Conservation (phyloP, 2,329 filamentous ascomycete genomes). For the Coniochaeta sp. region DNA sequence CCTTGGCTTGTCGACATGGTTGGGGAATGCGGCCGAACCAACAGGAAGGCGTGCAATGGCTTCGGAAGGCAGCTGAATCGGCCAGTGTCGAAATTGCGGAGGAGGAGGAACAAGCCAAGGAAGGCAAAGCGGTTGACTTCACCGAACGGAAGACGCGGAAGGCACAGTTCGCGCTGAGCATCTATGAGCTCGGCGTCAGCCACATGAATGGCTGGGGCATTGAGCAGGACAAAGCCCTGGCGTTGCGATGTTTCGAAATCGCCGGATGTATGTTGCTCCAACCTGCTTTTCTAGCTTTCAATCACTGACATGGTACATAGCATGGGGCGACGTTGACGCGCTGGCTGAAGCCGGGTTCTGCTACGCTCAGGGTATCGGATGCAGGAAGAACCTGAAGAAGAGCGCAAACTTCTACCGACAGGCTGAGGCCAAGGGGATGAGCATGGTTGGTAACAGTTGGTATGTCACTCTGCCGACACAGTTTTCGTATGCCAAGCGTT, state of each 20-base stretch:
- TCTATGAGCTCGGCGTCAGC: slow-evolving; percentile 93
- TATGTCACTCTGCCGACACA: slow-evolving; percentile 41
- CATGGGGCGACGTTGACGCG: slow-evolving; percentile 92
- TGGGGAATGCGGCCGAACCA: slow-evolving; percentile 97
- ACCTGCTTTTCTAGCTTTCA: background rate
- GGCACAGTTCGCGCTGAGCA: slow-evolving; percentile 88
- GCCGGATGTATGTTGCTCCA: slow-evolving; percentile 63
- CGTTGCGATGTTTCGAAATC: slow-evolving; percentile 91
- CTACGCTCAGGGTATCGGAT: slow-evolving; percentile 87
- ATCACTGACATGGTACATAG: slow-evolving; percentile 28
- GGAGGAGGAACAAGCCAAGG: slow-evolving; percentile 61
- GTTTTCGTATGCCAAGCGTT: background rate
- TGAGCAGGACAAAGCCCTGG: slow-evolving; percentile 81
- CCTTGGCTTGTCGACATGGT: slow-evolving; percentile 87
- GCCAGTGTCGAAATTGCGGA: slow-evolving; percentile 78
- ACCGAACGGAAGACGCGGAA: slow-evolving; percentile 74
- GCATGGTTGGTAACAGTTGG: slow-evolving; percentile 98
- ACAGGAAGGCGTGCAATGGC: slow-evolving; percentile 82
- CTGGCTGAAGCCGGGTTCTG: slow-evolving; percentile 93
- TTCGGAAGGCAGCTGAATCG: slow-evolving; percentile 82
- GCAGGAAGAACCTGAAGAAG: slow-evolving; percentile 93
- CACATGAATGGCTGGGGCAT: slow-evolving; percentile 99
- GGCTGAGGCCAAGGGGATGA: slow-evolving; percentile 90
- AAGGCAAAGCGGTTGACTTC: slow-evolving; percentile 56
- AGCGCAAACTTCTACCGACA: slow-evolving; percentile 84